Evolutionary conservation across 23 red algal genomes (phyloP), one percentile per base, ranked within the genome.

Genomic region (Pyropia haitanensis): DNA sequence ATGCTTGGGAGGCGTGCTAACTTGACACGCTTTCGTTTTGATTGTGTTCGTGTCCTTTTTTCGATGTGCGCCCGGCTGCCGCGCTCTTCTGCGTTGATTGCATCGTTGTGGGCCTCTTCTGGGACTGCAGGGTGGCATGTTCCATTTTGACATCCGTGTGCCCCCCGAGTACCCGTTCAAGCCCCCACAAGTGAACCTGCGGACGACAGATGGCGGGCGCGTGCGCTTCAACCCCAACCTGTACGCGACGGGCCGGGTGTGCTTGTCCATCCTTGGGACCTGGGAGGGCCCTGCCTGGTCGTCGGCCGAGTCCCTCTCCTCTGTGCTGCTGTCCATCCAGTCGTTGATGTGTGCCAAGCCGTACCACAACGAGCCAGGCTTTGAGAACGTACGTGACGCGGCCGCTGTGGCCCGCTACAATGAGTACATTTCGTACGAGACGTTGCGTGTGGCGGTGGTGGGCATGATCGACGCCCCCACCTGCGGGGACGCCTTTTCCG

Each of bases 291-390:
- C 87, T 16, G 72, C 78, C 12, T 91, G 87, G 87, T 71, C 76
- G 9, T 73, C 66, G 28, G 68, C 72, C 26, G 76, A 91, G 56
- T 75, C 76, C 60, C 48, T 81, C 39, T 81, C 71, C 19, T 90
- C 78, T 23, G 87, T 91, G 21, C 61, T 91, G 5, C 72, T 91
- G n/a, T 91, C 87, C n/a, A 91, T 91, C 57, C 87, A 91, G 61
- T 83, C 78, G 20, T 73, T 91, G 24, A 91, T 91, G 72, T 81
- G 71, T 44, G 68, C 73, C 49, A 54, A 81, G 30, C 87, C 87
- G 30, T 91, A 91, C 31, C 79, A 83, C 24, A 91, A 91, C 34
- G 87, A 91, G 56, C 87, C 87, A n/a, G 87, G 75, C 9, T 91
- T 70, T 58, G 87, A 91, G 59, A 58, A 49, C 20, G 56, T 61